Evolutionary conservation across 2,329 filamentous ascomycete species (phyloP).

Genomic region (Neoarthrinium moseri): DNA sequence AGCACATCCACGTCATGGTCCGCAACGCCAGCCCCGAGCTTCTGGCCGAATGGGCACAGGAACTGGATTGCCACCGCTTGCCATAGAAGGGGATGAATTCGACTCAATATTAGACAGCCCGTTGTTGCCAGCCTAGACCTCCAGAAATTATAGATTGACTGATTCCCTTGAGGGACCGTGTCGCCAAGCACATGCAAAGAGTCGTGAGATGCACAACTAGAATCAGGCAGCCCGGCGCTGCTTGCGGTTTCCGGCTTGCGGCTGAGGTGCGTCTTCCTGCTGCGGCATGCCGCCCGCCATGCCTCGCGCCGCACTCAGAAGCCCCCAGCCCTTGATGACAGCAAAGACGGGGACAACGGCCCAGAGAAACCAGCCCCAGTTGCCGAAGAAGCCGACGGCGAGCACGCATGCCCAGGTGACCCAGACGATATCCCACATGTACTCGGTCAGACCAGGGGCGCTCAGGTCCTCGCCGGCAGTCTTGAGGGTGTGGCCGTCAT

Average conservation of each 20-base stretch:
- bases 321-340: constrained; percentile 50
- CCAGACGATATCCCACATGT: constrained; percentile 97
- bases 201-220: too few species aligned
- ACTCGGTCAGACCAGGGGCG: constrained; percentile 87
- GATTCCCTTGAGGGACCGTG: too few species aligned
- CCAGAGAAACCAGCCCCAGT: constrained; percentile 67
- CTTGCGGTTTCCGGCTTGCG: constrained; percentile 48
- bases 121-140: too few species aligned
- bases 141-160: too few species aligned
- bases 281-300: constrained; percentile 46
- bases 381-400: constrained; percentile 74
- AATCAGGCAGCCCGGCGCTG: constrained; percentile 54
- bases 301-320: constrained; percentile 53
- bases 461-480: constrained; percentile 84
- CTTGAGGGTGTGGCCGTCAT: constrained; percentile 64
- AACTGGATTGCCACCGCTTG: constrained; percentile 37
- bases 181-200: neutral
- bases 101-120: neutral
- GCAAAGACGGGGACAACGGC: constrained; percentile 54
- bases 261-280: constrained; percentile 30
- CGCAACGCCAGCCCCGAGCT: constrained; percentile 50
- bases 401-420: constrained; percentile 82
- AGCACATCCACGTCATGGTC: constrained; percentile 83
- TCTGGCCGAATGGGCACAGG: constrained; percentile 52
- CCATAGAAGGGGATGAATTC: constrained; percentile 13